Base-by-base conservation (phyloP, 2,329 filamentous ascomycete genomes). In the Claviceps spartinae region DNA sequence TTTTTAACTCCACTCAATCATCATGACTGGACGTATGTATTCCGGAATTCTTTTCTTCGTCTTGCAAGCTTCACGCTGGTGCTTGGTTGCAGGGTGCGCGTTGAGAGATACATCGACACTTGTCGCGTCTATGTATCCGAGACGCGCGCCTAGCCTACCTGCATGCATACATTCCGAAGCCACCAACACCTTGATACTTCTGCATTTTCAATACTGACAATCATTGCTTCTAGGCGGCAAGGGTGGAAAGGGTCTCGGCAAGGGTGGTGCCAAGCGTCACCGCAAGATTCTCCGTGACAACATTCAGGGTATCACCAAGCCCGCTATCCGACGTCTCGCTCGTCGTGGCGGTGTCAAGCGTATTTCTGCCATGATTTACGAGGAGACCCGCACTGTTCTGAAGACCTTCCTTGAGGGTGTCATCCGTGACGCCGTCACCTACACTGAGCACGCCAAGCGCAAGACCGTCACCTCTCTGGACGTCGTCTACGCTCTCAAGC, bases 331-430 rank as follows among this genome's bases (percentile, higher is more conserved):
- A 67, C 90, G 90, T 94, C 89, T 96, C 71, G 90, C 90, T 61
- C 90, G 90, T 77, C 89, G 90, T 93, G 90, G 90, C 74, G 90
- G 90, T 90, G 90, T 96, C 81, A 96, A 96, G 88, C 90, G 90
- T 95, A 96, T 96, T 68, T 95, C 89, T 67, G 90, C 90, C 71
- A 94, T 86, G 82, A 86, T 86, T 72, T 86, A 86, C 76, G 83
- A 86, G 71, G 83, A 86, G 76, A 86, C 83, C 58, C 83, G 83
- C 61, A 81, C 81, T 76, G 83, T 86, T 57, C 79, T 86, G 65
- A 86, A 86, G 79, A 83, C 82, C 61, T 86, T 86, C 80, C 81
- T 86, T 59, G 83, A 86, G 73, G 77, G 79, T 65, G 83, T 86
- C 69, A 86, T 86, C 65, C 83, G 83, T 69, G 83, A 86, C 59